Conservation (phyloP, 306 rosid species). For the Oxytropis ochrocephala region DNA sequence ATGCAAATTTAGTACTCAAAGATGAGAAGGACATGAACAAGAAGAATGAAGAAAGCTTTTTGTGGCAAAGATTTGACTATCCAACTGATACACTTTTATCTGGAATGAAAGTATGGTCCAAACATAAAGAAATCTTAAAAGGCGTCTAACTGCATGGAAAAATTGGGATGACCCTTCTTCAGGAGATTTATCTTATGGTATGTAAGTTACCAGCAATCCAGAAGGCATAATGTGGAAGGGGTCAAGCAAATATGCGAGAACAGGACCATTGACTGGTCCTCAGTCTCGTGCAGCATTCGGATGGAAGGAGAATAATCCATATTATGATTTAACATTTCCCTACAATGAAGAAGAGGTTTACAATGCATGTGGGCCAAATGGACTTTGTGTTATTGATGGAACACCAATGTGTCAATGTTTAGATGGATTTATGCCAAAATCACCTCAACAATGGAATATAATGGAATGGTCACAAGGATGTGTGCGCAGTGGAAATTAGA, state of each 20-base stretch:
- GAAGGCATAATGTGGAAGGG: conserved; percentile 31
- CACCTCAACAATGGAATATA: not conserved
- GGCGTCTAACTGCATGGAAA: conserved; percentile 41
- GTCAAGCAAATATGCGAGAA: not conserved
- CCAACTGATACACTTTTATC: conserved; percentile 40
- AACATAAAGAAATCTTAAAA: conserved; percentile 19
- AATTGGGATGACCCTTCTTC: conserved; percentile 38
- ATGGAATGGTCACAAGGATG: conserved; percentile 17
- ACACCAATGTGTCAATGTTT: not conserved
- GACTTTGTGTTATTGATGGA: not conserved
- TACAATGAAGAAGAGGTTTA: not conserved
- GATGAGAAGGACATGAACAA: conserved; percentile 15
- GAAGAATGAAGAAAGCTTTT: not conserved
- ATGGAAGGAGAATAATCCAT: not conserved
- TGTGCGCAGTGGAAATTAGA: not conserved
- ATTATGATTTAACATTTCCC: not conserved
- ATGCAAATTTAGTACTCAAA: conserved; percentile 40
- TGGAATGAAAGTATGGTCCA: conserved; percentile 33
- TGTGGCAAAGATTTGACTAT: too few species aligned
- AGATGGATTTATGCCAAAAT: not conserved
- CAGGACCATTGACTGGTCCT: conserved; percentile 39
- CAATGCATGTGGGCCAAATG: conserved; percentile 17
- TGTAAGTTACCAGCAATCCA: conserved; percentile 13
- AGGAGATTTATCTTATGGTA: conserved; percentile 19
- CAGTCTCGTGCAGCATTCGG: not conserved